phyloP scores from a whole-genome alignment of 2,329 filamentous ascomycete species.

The Xylariaceae sp. region DNA sequence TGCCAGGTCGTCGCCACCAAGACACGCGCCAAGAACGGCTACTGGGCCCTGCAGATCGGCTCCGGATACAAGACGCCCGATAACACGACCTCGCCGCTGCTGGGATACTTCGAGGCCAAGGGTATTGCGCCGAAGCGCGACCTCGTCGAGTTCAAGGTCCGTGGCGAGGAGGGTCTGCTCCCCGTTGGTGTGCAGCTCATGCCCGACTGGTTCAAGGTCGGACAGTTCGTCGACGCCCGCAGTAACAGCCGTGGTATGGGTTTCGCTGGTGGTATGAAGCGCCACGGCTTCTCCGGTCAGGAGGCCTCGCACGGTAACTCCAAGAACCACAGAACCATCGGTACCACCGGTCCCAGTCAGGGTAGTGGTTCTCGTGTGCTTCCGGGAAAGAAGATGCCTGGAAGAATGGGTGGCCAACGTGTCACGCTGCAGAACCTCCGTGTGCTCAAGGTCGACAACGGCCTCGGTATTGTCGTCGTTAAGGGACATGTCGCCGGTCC shows the following conservation, averaged over 20 bases:
- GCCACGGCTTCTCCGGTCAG: conserved; percentile 84
- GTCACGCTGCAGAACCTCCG: conserved; percentile 89
- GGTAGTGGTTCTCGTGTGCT: conserved; percentile 87
- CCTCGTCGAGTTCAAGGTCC: conserved; percentile 83
- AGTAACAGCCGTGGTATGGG: conserved; percentile 80
- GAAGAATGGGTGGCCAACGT: conserved; percentile 84
- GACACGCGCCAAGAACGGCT: conserved; percentile 74
- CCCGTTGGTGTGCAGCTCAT: conserved; percentile 69
- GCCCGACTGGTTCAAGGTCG: conserved; percentile 86
- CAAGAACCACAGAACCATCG: conserved; percentile 86
- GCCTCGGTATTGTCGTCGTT: conserved; percentile 82
- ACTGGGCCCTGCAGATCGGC: conserved; percentile 90
- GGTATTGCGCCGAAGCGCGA: conserved; percentile 78
- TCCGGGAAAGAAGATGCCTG: conserved; percentile 97
- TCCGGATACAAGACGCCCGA: conserved; percentile 65
- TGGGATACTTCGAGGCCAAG: conserved; percentile 83
- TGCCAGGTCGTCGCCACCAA: conserved; percentile 88
- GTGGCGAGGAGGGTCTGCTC: conserved; percentile 64
- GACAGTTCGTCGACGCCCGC: conserved; percentile 84
- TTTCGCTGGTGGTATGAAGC: conserved; percentile 97
- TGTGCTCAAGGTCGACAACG: conserved; percentile 80
- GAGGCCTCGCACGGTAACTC: conserved; percentile 92
- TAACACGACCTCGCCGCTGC: conserved; percentile 74
- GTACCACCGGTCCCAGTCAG: conserved; percentile 83
- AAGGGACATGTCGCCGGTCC: conserved; percentile 83